Conservation (phyloP, 768 basidiomycete species). For the Sporobolomyces pararoseus region DNA sequence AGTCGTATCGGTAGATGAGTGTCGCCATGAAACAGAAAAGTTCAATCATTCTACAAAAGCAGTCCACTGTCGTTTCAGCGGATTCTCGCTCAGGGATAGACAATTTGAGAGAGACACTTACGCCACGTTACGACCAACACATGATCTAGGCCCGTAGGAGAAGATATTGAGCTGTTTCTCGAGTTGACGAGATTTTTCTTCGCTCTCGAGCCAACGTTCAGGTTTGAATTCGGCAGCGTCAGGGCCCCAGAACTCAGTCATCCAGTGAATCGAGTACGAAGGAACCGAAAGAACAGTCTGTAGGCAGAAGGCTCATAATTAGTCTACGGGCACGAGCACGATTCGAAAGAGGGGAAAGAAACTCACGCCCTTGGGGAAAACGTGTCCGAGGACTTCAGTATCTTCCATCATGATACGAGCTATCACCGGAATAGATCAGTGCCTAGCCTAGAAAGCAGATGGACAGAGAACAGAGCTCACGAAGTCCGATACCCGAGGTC, state of each 20-base stretch:
- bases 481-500: slow-evolving; percentile 73
- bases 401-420: slow-evolving; percentile 50
- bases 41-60: slow-evolving; percentile 57
- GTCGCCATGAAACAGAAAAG: slow-evolving; percentile 76
- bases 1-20: slow-evolving; percentile 63
- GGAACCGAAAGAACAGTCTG: slow-evolving; percentile 68
- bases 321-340: not conserved
- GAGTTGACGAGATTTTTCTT: slow-evolving; percentile 57
- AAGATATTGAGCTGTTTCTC: slow-evolving; percentile 60
- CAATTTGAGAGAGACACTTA: slow-evolving; percentile 2
- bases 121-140: slow-evolving; percentile 58
- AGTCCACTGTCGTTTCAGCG: too few relatives aligned
- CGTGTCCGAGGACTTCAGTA: slow-evolving; percentile 57
- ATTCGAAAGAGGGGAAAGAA: not conserved
- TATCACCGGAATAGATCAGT: too few relatives aligned
- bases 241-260: slow-evolving; percentile 67
- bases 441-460: too few relatives aligned
- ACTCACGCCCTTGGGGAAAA: slow-evolving; percentile 62
- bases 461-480: not conserved
- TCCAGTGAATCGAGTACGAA: slow-evolving; percentile 76
- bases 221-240: slow-evolving; percentile 72
- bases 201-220: slow-evolving; percentile 80
- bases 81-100: too few relatives aligned
- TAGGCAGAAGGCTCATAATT: not conserved
- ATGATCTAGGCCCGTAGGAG: slow-evolving; percentile 56